These are phyloP conservation scores for Corrigiola litoralis DNA, from an alignment of 179 eudicot genomes.

Conservation along the genomic window DNA sequence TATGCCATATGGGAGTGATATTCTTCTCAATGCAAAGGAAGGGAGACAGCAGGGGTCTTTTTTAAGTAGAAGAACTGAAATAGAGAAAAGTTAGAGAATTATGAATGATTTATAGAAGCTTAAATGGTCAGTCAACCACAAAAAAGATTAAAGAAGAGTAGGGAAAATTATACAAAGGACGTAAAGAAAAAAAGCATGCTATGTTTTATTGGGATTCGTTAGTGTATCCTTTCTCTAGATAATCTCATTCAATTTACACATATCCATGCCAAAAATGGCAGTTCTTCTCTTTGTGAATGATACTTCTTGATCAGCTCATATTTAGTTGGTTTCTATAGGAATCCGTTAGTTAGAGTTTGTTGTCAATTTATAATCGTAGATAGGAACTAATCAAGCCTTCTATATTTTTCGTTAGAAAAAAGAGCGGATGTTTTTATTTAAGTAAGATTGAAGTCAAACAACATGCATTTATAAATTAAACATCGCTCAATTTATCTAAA, in stretches of 20 bases:
- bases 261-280: too few species aligned
- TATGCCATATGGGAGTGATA: not conserved
- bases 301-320: too few species aligned
- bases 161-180: not conserved
- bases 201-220: conserved; percentile 33
- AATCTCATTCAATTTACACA: conserved; percentile 1
- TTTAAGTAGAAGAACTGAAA: not conserved
- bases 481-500: too few species aligned
- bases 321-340: too few species aligned
- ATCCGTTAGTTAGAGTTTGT: too few species aligned
- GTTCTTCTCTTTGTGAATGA: not conserved
- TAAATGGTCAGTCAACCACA: conserved; percentile 20
- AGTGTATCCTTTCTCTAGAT: conserved; percentile 10
- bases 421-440: too few species aligned
- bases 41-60: not conserved
- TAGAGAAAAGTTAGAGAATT: not conserved
- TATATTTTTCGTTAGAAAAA: too few species aligned
- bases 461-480: too few species aligned
- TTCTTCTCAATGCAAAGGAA: not conserved
- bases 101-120: conserved; percentile 16
- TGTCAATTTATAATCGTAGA: too few species aligned
- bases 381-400: too few species aligned
- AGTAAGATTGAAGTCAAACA: too few species aligned
- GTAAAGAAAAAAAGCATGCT: conserved; percentile 16
- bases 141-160: conserved; percentile 9